phyloP scores from a whole-genome alignment of 2,329 filamentous ascomycete species.

The Apiospora aurea region DNA sequence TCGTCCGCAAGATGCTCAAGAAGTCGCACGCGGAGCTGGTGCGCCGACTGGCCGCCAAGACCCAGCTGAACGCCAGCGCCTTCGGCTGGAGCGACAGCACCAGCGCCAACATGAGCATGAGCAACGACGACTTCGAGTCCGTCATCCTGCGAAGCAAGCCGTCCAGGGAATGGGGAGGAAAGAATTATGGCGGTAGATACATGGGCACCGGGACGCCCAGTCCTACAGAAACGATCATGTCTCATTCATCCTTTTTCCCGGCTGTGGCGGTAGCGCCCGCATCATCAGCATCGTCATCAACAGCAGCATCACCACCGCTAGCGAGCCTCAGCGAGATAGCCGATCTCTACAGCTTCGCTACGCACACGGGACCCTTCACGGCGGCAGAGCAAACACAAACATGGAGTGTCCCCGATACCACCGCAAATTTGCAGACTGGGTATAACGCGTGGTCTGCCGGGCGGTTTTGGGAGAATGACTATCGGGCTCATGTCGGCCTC shows the following conservation, averaged over 20 bases:
- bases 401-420: background rate
- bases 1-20: conserved; percentile 17
- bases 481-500: conserved; percentile 6
- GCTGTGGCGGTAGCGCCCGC: background rate
- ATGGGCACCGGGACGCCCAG: background rate
- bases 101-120: conserved; percentile 13
- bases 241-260: background rate
- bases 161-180: conserved; percentile 10
- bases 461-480: conserved; percentile 6
- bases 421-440: background rate
- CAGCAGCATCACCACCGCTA: background rate
- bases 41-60: background rate
- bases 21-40: conserved; percentile 10
- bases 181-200: background rate
- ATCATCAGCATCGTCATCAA: background rate
- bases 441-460: conserved; percentile 7
- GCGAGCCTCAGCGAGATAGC: background rate
- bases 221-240: background rate
- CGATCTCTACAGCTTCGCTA: conserved; percentile 6
- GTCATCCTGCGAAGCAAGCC: conserved; percentile 14
- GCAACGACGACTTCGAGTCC: conserved; percentile 18
- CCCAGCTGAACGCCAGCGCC: conserved; percentile 7
- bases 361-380: background rate
- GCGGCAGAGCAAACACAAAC: background rate
- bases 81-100: conserved; percentile 11